A percentile compares a stretch with the other conserved stretches of the same genome.
phyloP scores from a whole-genome alignment of 768 basidiomycete species.

The Podaxis pistillaris region DNA sequence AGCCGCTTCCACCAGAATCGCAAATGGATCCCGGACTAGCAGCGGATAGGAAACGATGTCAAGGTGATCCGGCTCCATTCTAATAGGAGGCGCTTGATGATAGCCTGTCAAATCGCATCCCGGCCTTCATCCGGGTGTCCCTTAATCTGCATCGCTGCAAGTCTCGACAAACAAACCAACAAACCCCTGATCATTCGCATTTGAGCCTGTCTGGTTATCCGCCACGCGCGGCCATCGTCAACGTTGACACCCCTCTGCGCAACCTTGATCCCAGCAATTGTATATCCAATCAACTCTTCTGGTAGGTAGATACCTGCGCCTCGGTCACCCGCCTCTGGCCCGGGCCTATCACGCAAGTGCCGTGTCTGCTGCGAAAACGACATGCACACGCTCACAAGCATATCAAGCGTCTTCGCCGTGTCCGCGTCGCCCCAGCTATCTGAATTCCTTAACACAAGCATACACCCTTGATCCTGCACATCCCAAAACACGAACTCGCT shows the following conservation, averaged over 20 bases:
- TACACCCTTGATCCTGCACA: slow-evolving; percentile 75
- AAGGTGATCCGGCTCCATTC: slow-evolving; percentile 90
- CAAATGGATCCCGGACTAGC: slow-evolving; percentile 87
- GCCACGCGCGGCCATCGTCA: slow-evolving; percentile 51
- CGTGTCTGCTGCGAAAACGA: slow-evolving; percentile 82
- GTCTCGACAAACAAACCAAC: slow-evolving; percentile 62
- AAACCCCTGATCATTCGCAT: slow-evolving; percentile 76
- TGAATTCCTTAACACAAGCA: slow-evolving; percentile 48
- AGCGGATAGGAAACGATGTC: slow-evolving; percentile 84
- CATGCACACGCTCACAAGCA: slow-evolving; percentile 75
- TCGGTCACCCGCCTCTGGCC: slow-evolving; percentile 69
- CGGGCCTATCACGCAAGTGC: slow-evolving; percentile 74
- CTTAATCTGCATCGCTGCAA: slow-evolving; percentile 69
- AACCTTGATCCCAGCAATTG: slow-evolving; percentile 78
- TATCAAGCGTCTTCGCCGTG: slow-evolving; percentile 81
- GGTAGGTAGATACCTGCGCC: slow-evolving; percentile 89
- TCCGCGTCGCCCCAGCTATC: slow-evolving; percentile 55
- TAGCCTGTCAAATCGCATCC: slow-evolving; percentile 76
- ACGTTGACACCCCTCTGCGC: slow-evolving; percentile 62
- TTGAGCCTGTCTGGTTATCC: slow-evolving; percentile 76
- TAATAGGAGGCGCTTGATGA: slow-evolving; percentile 86
- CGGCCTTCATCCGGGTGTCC: slow-evolving; percentile 70
- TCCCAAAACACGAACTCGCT: slow-evolving; percentile 91
- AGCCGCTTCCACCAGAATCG: slow-evolving; percentile 86
- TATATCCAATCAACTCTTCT: slow-evolving; percentile 88